Conservation (phyloP, 768 basidiomycete species). For the Peribolospora baueri region DNA sequence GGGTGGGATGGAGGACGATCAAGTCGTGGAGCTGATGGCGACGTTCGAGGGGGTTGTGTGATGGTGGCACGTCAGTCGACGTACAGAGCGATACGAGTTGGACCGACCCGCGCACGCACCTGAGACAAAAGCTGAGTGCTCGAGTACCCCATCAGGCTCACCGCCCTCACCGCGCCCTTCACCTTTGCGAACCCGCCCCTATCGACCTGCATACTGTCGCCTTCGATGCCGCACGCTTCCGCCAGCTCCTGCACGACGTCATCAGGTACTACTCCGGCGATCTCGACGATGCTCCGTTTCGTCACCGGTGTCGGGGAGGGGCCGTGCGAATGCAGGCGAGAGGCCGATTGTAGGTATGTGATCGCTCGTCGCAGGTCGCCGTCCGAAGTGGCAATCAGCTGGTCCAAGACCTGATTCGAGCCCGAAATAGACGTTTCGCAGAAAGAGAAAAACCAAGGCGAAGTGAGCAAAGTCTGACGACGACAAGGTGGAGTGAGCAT, state of each 20-base stretch:
- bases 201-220: constrained; percentile 22
- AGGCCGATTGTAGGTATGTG: constrained; percentile 89
- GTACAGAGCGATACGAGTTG: background rate
- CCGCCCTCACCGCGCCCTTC: constrained; percentile 35
- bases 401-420: constrained; percentile 29
- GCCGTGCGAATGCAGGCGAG: constrained; percentile 51
- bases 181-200: constrained; percentile 35
- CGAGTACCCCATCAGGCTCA: constrained; percentile 76
- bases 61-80: constrained; percentile 2
- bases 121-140: constrained; percentile 70
- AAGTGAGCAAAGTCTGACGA: background rate
- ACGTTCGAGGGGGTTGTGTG: background rate
- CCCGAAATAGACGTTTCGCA: background rate
- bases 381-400: constrained; percentile 53
- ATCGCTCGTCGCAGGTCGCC: constrained; percentile 93
- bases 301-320: constrained; percentile 35
- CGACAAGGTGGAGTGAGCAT: background rate
- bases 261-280: constrained; percentile 80
- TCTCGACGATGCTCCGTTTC: constrained; percentile 67
- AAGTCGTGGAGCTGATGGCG: constrained; percentile 58
- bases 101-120: constrained; percentile 25
- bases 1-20: constrained; percentile 52
- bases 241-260: constrained; percentile 44
- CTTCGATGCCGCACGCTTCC: constrained; percentile 44
- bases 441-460: background rate